phyloP scores from a whole-genome alignment of 164 flowering plant species.

The Malania oleifera region DNA sequence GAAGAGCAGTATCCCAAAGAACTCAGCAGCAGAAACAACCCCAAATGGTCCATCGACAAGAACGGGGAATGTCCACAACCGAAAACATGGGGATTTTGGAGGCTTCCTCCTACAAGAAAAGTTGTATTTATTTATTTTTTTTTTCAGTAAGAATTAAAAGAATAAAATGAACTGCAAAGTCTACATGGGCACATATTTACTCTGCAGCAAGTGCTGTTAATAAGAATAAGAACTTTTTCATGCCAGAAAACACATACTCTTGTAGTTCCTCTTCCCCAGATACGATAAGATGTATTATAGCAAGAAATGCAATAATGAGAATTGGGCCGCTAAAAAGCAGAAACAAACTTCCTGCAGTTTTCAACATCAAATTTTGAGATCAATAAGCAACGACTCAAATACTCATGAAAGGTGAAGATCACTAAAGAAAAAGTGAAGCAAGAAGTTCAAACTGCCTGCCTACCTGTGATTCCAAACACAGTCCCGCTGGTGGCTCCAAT shows the following conservation, averaged over 20 bases:
- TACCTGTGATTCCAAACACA: conserved; percentile 63
- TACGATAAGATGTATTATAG: conserved; percentile 33
- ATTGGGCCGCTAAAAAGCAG: conserved; percentile 63
- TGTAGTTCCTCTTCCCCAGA: conserved; percentile 42
- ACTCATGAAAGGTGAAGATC: neutral
- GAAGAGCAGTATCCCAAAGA: conserved; percentile 63
- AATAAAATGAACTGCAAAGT: too few species aligned
- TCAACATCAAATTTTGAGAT: too few species aligned
- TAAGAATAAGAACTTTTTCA: neutral
- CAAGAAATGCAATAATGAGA: conserved; percentile 53
- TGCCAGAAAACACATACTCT: conserved; percentile 23
- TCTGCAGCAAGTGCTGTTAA: neutral
- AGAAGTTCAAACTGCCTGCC: neutral
- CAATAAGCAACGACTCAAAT: too few species aligned
- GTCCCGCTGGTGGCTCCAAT: conserved; percentile 21
- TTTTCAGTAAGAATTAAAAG: too few species aligned
- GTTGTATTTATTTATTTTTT: neutral
- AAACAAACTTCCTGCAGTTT: conserved; percentile 59
- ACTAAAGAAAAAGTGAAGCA: neutral
- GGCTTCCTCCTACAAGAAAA: conserved; percentile 33
- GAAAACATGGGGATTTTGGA: conserved; percentile 38
- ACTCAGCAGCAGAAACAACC: conserved; percentile 83
- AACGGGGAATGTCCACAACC: conserved; percentile 90
- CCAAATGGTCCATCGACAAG: conserved; percentile 88
- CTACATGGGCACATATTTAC: too few species aligned